Conservation (phyloP, 208 protist species). For the Acanthamoeba quina region DNA sequence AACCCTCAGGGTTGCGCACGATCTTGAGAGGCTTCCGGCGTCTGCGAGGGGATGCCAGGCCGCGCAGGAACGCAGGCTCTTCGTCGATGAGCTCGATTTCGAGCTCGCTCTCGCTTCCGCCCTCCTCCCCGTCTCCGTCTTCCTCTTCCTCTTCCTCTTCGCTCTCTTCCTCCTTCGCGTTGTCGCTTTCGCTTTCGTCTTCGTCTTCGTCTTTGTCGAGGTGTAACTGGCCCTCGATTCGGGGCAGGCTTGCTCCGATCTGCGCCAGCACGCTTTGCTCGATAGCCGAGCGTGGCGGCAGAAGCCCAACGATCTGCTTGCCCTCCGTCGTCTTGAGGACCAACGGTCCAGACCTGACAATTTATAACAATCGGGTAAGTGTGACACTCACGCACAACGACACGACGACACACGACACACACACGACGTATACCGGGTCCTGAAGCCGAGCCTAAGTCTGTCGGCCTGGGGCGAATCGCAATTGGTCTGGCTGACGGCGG, state of each 20-base stretch:
- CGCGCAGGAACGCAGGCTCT: not conserved
- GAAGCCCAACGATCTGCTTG: not conserved
- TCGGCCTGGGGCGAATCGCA: too few relatives aligned
- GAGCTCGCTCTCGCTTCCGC: not conserved
- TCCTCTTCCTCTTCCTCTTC: not conserved
- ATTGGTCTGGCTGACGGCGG: not conserved
- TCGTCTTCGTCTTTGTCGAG: too few relatives aligned
- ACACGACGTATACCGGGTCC: too few relatives aligned
- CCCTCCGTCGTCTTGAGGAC: not conserved
- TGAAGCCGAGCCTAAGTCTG: too few relatives aligned
- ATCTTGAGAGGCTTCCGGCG: not conserved
- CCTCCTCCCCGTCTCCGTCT: not conserved
- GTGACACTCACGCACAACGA: too few relatives aligned
- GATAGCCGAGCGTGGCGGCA: not conserved
- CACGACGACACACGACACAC: too few relatives aligned
- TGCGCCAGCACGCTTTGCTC: too few relatives aligned
- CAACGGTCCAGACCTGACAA: not conserved
- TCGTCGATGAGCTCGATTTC: not conserved
- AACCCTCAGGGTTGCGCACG: not conserved
- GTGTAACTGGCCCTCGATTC: not conserved
- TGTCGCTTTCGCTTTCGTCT: not conserved
- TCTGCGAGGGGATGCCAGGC: too few relatives aligned
- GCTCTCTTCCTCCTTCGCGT: not conserved
- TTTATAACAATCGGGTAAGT: too few relatives aligned
- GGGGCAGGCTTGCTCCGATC: not conserved